Percentiles rank a stretch among this genome's conserved stretches.
Conservation (phyloP, 1,284 basidiomycete genomes). For the Irpex rosettiformis region DNA sequence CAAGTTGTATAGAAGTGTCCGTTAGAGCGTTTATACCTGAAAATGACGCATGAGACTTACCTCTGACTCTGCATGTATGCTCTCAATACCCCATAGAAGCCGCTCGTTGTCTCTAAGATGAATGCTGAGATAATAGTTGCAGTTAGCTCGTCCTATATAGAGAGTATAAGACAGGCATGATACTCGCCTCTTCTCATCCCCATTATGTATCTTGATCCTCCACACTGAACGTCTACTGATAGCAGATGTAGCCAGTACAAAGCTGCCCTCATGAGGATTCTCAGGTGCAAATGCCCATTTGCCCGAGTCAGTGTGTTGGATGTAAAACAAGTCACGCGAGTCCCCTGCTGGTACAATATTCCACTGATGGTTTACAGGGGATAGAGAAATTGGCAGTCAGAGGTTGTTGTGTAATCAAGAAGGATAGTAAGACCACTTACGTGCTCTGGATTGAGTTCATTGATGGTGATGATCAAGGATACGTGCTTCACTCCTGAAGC, state of each 20-base stretch:
- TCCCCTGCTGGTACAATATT: too few species aligned
- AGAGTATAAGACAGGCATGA: too few species aligned
- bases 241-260: not conserved
- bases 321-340: too few species aligned
- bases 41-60: too few species aligned
- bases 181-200: not conserved
- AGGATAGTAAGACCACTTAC: too few species aligned
- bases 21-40: too few species aligned
- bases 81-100: not conserved
- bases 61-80: not conserved
- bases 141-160: too few species aligned
- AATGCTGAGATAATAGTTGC: not conserved
- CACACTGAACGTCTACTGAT: not conserved
- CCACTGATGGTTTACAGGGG: too few species aligned
- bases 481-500: not conserved
- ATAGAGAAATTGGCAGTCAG: too few species aligned
- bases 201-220: not conserved
- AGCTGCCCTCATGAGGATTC: not conserved
- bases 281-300: not conserved
- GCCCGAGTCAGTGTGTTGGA: not conserved
- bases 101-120: not conserved
- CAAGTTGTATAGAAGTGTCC: too few species aligned
- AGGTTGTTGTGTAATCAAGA: too few species aligned
- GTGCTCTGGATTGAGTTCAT: too few species aligned
- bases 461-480: not conserved